phyloP scores from a whole-genome alignment of 176 grass and related monocot species.

The Hyparrhenia diplandra region DNA sequence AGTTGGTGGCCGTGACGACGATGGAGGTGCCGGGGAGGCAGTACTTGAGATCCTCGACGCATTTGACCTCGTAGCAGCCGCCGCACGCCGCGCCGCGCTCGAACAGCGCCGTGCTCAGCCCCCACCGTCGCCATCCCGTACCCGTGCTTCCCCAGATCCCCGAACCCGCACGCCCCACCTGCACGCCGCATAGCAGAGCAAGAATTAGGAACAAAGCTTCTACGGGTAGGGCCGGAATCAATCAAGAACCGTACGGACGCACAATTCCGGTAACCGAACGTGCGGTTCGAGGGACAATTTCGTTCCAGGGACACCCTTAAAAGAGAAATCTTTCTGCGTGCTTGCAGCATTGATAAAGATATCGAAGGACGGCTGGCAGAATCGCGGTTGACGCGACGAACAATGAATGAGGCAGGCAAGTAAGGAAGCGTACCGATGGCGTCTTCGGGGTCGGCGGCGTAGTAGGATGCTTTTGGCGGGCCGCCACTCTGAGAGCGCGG shows the following conservation, averaged over 20 bases:
- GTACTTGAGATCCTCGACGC: constrained; percentile 84
- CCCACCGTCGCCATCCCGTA: constrained; percentile 94
- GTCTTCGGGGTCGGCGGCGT: constrained; percentile 82
- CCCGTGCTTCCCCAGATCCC: constrained; percentile 85
- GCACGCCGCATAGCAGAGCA: constrained; percentile 20
- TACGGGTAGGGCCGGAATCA: neutral
- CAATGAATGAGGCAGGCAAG: neutral
- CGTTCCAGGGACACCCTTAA: neutral
- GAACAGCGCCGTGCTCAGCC: constrained; percentile 86
- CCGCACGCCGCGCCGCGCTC: constrained; percentile 82
- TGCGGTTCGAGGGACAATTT: constrained; percentile 6
- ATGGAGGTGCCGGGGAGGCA: constrained; percentile 97
- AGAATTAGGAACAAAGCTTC: neutral
- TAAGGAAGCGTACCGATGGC: constrained; percentile 58
- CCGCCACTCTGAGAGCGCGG: constrained; percentile 88
- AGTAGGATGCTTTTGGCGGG: constrained; percentile 93
- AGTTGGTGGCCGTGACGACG: constrained; percentile 88
- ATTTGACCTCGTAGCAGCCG: constrained; percentile 94
- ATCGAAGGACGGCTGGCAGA: neutral
- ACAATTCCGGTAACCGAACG: constrained; percentile 2
- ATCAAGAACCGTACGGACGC: constrained; percentile 23
- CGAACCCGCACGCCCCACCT: constrained; percentile 95
- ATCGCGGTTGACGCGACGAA: neutral
- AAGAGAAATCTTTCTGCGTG: neutral
- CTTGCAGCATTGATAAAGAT: neutral